Percentiles rank a stretch among this genome's conserved stretches.
Conservation (phyloP, 352 stramenopile species). For the Phytopythium cucurbitacearum region DNA sequence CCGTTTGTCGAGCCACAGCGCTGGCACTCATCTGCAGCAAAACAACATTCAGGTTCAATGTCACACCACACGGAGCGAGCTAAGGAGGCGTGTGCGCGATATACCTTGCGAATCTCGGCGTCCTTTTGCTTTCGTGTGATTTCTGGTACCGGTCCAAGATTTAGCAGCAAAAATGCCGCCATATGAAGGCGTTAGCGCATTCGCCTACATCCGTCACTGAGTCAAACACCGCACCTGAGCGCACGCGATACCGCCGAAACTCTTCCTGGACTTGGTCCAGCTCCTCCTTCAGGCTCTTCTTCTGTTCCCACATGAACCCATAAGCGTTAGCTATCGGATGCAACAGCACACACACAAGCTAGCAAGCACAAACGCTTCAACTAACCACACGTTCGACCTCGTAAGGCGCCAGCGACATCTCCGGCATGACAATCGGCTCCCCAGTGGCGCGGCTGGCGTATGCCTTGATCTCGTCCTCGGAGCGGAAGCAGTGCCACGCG, state of each 20-base stretch:
- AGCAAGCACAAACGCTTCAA: background rate
- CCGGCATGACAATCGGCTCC: constrained; percentile 58
- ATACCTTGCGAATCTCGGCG: constrained; percentile 79
- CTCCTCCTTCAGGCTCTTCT: constrained; percentile 78
- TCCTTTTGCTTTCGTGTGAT: constrained; percentile 90
- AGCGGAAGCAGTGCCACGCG: constrained; percentile 70
- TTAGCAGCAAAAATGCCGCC: background rate
- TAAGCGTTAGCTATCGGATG: background rate
- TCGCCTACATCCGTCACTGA: background rate
- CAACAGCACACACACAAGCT: too few relatives aligned
- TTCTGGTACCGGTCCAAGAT: constrained; percentile 23
- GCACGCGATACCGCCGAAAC: constrained; percentile 83
- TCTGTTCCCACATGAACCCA: constrained; percentile 24
- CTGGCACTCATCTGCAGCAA: constrained; percentile 70
- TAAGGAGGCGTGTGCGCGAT: background rate
- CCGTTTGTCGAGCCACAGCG: constrained; percentile 64
- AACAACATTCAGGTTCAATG: background rate
- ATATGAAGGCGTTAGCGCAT: background rate
- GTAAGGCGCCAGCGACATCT: constrained; percentile 64
- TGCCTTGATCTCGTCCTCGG: constrained; percentile 48
- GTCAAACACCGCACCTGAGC: constrained; percentile 31
- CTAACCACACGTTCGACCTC: constrained; percentile 73
- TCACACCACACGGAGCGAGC: background rate
- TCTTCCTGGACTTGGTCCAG: constrained; percentile 85
- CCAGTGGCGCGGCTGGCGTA: constrained; percentile 55